phyloP scores from a whole-genome alignment of 140 eudicot genomes.

The Bidens hawaiensis region DNA sequence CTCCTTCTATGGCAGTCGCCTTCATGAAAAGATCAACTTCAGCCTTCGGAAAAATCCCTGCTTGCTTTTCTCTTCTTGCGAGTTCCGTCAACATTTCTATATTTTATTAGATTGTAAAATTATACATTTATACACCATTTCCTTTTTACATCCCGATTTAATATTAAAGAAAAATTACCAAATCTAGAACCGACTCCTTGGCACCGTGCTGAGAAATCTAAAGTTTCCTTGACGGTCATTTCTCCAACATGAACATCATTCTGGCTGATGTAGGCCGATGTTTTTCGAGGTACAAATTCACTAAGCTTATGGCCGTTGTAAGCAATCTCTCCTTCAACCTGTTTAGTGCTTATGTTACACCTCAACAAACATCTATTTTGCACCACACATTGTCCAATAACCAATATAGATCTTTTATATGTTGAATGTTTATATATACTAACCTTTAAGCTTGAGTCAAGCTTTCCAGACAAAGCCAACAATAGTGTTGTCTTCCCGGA shows the following conservation, averaged over 20 bases:
- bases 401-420: not conserved
- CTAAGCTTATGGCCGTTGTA: constrained; percentile 53
- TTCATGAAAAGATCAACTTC: constrained; percentile 65
- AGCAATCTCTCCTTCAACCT: constrained; percentile 48
- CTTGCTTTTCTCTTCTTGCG: constrained; percentile 46
- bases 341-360: not conserved
- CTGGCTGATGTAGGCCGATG: constrained; percentile 60
- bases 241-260: constrained; percentile 53
- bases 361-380: not conserved
- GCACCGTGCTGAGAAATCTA: constrained; percentile 62
- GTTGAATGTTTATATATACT: not conserved
- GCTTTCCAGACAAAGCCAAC: constrained; percentile 59
- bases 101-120: not conserved
- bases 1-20: constrained; percentile 62
- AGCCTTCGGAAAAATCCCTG: constrained; percentile 46
- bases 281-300: constrained; percentile 53
- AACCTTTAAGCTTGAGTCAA: constrained; percentile 49
- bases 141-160: no score
- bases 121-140: not conserved
- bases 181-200: constrained; percentile 54
- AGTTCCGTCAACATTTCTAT: constrained; percentile 54
- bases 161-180: constrained; percentile 31
- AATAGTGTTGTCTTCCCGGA: constrained; percentile 64
- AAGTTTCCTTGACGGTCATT: constrained; percentile 58
- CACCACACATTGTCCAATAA: not conserved